Base-by-base conservation (phyloP, 352 stramenopile genomes). In the Pythium vanterpoolii region DNA sequence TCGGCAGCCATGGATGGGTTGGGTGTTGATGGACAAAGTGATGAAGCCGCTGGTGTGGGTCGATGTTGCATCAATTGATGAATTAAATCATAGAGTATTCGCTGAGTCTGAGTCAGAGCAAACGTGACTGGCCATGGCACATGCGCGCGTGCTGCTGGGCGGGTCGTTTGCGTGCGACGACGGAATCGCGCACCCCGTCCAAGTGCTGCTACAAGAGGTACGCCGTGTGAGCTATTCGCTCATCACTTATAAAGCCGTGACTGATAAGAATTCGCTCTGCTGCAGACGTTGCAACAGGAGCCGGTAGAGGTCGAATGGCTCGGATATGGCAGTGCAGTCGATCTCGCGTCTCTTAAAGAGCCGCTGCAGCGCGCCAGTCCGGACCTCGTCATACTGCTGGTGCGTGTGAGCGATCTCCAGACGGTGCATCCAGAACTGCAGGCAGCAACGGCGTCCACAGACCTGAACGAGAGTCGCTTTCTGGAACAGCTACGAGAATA, bases 121-220 rank as follows among this genome's bases (percentile, higher is more conserved):
- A 9, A 36, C 1, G 5, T 46, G n/a, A 51, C n/a, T 51, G 45
- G 16, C 27, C 6, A 36, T 28, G 27, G 5, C 26, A 26, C 21
- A 11, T 19, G 5, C 24, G 27, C 46, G 30, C 46, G 77, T 84
- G 48, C 60, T 73, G 26, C 70, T 86, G 31, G 79, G 77, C 53
- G 75, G 67, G 48, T 76, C 79, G 7, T 89, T 89, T 57, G 77
- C 79, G 36, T 83, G 73, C 42, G 77, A 89, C 46, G 75, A 75
- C 47, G 66, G 72, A 33, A 58, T 89, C 26, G 79, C 74, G 13
- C 60, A 67, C 18, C 77, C 80, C n/a, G 66, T 90, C 27, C 62
- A 72, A 59, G 62, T 71, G 56, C 65, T 90, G 31, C 66, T 87
- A 26, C 59, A 56, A 19, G 64, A 86, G 56, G 79, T 86, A 28